These are phyloP conservation scores for Tetradesmus obliquus DNA, from an alignment of 139 green algal genomes.

Conservation along the genomic window DNA sequence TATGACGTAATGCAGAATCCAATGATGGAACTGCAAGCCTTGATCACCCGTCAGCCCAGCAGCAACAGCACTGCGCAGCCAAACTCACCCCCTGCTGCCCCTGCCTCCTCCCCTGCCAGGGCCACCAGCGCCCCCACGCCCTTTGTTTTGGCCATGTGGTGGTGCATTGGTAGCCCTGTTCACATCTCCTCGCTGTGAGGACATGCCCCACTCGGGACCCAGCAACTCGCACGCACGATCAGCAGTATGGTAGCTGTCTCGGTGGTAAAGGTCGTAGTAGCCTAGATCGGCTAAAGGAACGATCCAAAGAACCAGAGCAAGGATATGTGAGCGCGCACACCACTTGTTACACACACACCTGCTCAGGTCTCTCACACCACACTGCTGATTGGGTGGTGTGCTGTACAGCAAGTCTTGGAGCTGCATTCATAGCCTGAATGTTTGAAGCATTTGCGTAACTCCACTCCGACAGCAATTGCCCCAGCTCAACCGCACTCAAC, in stretches of 20 bases:
- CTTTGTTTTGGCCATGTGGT: not conserved
- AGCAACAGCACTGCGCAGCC: constrained; percentile 12
- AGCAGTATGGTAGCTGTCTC: not conserved
- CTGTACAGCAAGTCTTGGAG: not conserved
- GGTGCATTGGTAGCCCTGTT: constrained; percentile 35
- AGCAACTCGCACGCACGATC: not conserved
- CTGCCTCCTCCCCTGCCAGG: constrained; percentile 23
- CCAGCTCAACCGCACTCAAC: not conserved
- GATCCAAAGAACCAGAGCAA: not conserved
- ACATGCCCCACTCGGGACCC: constrained; percentile 27
- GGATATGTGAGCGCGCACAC: not conserved
- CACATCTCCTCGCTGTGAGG: constrained; percentile 13
- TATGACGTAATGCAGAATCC: not conserved
- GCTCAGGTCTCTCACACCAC: not conserved
- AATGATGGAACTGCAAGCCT: not conserved
- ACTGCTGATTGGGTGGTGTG: not conserved
- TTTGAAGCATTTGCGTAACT: not conserved
- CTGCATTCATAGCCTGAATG: not conserved
- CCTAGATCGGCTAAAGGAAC: constrained; percentile 35
- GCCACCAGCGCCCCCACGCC: constrained; percentile 33
- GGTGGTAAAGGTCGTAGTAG: not conserved
- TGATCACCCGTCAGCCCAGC: constrained; percentile 13
- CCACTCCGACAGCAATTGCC: not conserved
- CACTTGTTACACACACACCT: not conserved
- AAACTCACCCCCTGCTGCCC: not conserved